phyloP scores from a whole-genome alignment of 768 basidiomycete genomes.

The Terana coerulea region DNA sequence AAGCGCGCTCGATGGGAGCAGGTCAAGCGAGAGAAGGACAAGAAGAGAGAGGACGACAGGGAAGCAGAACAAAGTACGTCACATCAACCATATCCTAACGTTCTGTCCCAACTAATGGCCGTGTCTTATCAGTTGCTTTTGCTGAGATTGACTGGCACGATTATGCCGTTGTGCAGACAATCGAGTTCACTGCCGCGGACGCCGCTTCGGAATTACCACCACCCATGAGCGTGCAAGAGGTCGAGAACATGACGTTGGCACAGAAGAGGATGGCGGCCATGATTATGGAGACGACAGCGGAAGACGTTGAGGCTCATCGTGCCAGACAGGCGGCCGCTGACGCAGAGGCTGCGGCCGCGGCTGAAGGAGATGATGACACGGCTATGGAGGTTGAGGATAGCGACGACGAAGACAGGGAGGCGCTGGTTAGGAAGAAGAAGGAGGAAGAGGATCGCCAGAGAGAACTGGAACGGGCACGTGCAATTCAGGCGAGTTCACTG shows the following conservation, averaged over 20 bases:
- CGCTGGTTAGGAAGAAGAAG: constrained; percentile 52
- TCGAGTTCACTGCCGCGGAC: constrained; percentile 94
- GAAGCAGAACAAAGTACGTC: constrained; percentile 84
- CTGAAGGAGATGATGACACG: constrained; percentile 56
- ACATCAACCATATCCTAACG: neutral
- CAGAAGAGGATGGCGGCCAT: constrained; percentile 98
- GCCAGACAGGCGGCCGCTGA: constrained; percentile 82
- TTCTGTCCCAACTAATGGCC: no score
- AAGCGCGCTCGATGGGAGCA: constrained; percentile 89
- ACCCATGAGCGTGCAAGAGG: constrained; percentile 94
- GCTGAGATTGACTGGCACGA: constrained; percentile 99
- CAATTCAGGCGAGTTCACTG: constrained; percentile 72
- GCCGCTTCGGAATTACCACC: constrained; percentile 87
- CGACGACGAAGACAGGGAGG: constrained; percentile 71
- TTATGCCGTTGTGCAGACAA: constrained; percentile 96
- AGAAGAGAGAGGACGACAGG: constrained; percentile 84
- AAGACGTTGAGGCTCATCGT: constrained; percentile 80
- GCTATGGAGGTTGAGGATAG: constrained; percentile 86
- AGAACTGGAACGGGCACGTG: constrained; percentile 74
- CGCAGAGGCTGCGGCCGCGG: constrained; percentile 77
- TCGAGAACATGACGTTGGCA: constrained; percentile 93
- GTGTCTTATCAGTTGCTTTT: constrained; percentile 72
- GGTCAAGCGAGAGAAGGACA: constrained; percentile 77
- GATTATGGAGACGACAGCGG: constrained; percentile 94
- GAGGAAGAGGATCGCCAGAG: constrained; percentile 70